Conservation (phyloP, 2,329 filamentous ascomycete species). For the Arachnomyces sp. region DNA sequence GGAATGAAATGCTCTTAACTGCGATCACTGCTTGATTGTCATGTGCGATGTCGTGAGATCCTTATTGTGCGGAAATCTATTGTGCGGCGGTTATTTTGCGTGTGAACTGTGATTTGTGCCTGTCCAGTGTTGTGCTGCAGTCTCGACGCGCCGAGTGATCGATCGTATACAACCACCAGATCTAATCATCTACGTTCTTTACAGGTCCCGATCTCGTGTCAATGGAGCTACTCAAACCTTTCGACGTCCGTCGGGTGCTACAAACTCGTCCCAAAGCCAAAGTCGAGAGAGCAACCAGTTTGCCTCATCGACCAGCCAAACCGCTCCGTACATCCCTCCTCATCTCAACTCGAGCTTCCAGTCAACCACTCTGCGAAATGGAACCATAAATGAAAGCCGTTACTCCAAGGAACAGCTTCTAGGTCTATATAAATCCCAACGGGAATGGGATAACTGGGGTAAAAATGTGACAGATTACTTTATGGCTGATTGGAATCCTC, state of each 20-base stretch:
- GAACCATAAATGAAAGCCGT: conserved; percentile 49
- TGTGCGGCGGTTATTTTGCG: neutral
- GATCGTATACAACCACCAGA: neutral
- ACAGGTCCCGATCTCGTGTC: conserved; percentile 53
- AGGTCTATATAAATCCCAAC: conserved; percentile 59
- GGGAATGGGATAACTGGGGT: conserved; percentile 46
- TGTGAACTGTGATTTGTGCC: neutral
- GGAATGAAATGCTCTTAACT: conserved; percentile 10
- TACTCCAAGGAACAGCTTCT: conserved; percentile 77
- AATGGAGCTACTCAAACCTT: conserved; percentile 63
- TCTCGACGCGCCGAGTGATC: neutral
- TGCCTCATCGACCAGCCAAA: conserved; percentile 30
- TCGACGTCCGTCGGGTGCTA: conserved; percentile 55
- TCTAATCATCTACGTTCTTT: conserved; percentile 1
- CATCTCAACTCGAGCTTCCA: conserved; percentile 48
- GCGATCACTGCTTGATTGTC: neutral
- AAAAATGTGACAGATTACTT: conserved; percentile 62
- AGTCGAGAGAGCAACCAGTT: conserved; percentile 35
- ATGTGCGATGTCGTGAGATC: too few species aligned
- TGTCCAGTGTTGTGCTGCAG: neutral
- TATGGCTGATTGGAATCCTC: conserved; percentile 71
- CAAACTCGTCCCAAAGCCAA: conserved; percentile 42
- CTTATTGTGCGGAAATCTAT: too few species aligned
- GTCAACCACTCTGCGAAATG: conserved; percentile 44
- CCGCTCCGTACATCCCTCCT: conserved; percentile 53